Percentiles rank a stretch among this genome's conserved stretches.
phyloP scores from a whole-genome alignment of 2,329 filamentous ascomycete species.

The Scedosporium dehoogii region DNA sequence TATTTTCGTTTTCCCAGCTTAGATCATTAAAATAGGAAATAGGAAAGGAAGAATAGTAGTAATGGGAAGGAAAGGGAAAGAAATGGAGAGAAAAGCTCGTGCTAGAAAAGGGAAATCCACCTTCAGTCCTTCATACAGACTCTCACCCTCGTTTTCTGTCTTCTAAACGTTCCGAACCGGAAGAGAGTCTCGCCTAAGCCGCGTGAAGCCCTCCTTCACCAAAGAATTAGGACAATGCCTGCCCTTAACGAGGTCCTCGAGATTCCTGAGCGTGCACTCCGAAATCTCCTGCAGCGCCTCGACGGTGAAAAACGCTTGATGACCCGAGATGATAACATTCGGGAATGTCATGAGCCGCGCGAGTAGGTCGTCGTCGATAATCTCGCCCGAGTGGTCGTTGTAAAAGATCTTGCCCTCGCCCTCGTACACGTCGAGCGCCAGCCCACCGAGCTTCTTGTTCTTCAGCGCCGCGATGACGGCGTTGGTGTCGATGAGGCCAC shows the following conservation, averaged over 20 bases:
- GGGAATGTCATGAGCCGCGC: conserved; percentile 59
- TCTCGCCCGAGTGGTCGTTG: conserved; percentile 52
- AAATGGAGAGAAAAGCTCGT: too few species aligned
- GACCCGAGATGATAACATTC: conserved; percentile 56
- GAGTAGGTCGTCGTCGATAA: conserved; percentile 57
- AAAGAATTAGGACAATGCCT: conserved; percentile 27
- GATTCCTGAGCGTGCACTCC: conserved; percentile 46
- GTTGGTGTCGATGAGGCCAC: conserved; percentile 50
- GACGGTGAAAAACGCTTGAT: conserved; percentile 60
- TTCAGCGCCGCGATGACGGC: conserved; percentile 54
- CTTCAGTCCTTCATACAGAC: not conserved
- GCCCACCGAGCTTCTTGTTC: conserved; percentile 45
- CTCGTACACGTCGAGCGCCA: conserved; percentile 62
- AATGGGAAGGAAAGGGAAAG: not conserved
- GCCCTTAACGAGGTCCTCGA: conserved; percentile 31
- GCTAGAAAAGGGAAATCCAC: not conserved
- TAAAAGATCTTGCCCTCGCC: conserved; percentile 55
- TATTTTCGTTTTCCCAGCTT: not conserved
- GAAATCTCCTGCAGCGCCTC: conserved; percentile 57
- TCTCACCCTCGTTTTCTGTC: not conserved
- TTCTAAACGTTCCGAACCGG: conserved; percentile 21
- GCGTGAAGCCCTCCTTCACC: conserved; percentile 14
- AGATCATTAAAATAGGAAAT: conserved; percentile 6
- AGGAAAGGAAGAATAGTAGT: not conserved
- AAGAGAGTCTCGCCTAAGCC: conserved; percentile 16